Percentiles rank a stretch among this genome's conserved stretches.
phyloP scores from a whole-genome alignment of 2,329 filamentous ascomycete genomes.

The Pseudogymnoascus sp. region DNA sequence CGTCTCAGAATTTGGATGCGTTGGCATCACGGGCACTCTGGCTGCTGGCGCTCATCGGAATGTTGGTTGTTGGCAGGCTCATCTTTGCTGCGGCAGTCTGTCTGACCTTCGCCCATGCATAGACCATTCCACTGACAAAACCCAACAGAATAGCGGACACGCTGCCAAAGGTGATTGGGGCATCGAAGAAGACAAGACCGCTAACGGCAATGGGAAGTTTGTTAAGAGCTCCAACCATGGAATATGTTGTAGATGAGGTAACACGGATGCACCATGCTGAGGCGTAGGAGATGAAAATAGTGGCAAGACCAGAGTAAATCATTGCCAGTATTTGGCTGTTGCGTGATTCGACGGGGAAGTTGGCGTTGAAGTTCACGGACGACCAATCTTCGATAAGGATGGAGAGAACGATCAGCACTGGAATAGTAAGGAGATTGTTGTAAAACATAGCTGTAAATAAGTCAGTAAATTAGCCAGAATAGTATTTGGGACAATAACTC shows the following conservation, averaged over 20 bases:
- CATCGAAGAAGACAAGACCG: constrained; percentile 90
- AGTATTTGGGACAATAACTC: constrained; percentile 36
- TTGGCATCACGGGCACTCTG: constrained; percentile 86
- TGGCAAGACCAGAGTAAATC: constrained; percentile 85
- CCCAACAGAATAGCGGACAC: constrained; percentile 86
- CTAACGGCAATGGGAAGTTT: constrained; percentile 93
- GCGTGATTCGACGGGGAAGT: constrained; percentile 78
- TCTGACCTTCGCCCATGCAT: constrained; percentile 76
- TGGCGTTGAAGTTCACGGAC: constrained; percentile 66
- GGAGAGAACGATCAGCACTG: constrained; percentile 75
- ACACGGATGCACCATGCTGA: constrained; percentile 98
- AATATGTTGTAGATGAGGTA: constrained; percentile 95
- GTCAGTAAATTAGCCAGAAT: constrained; percentile 24
- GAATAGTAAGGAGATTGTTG: constrained; percentile 96
- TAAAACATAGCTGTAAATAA: constrained; percentile 83
- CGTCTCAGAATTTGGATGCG: constrained; percentile 18
- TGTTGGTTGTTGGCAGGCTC: constrained; percentile 52
- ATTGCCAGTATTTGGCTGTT: constrained; percentile 78
- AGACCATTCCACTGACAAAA: constrained; percentile 87
- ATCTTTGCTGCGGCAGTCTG: constrained; percentile 61
- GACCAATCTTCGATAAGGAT: constrained; percentile 91
- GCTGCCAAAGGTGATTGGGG: constrained; percentile 84
- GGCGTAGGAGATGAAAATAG: constrained; percentile 99
- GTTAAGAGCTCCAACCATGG: constrained; percentile 96
- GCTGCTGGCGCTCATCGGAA: constrained; percentile 74